phyloP scores from a whole-genome alignment of 139 green algal species.

The Microglena sp. region DNA sequence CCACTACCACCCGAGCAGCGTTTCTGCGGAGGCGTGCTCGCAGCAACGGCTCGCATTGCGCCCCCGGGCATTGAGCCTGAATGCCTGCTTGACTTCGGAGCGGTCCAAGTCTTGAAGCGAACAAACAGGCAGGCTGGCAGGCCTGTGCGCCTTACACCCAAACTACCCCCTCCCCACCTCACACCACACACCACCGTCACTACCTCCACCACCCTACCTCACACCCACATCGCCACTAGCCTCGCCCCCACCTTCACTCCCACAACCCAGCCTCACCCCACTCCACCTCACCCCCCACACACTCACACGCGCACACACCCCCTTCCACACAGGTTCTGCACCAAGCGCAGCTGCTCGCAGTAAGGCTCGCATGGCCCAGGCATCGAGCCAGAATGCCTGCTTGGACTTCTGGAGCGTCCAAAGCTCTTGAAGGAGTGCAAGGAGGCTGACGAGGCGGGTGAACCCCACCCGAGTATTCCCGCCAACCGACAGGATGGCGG shows the following conservation, averaged over 20 bases:
- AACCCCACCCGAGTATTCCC: slow-evolving; percentile 44
- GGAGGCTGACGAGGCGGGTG: slow-evolving; percentile 51
- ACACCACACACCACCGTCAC: too few species aligned
- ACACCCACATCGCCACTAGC: too few species aligned
- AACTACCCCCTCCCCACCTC: too few species aligned
- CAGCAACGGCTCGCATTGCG: slow-evolving; percentile 47
- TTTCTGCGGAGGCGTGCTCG: too few species aligned
- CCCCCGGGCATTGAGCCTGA: slow-evolving; percentile 41
- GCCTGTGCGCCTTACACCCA: neutral
- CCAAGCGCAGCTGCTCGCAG: neutral
- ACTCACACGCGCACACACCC: slow-evolving; percentile 1
- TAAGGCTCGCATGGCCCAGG: neutral
- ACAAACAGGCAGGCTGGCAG: neutral
- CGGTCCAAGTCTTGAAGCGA: slow-evolving; percentile 25
- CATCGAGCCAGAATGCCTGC: neutral
- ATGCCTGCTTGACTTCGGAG: slow-evolving; percentile 72
- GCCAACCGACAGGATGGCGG: slow-evolving; percentile 52
- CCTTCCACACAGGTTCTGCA: neutral
- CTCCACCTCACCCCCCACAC: slow-evolving; percentile 1
- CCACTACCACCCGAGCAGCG: too few species aligned
- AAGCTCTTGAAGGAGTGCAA: slow-evolving; percentile 24
- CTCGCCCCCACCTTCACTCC: too few species aligned
- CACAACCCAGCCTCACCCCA: neutral
- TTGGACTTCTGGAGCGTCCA: neutral
- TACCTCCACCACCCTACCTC: too few species aligned